Evolutionary conservation across 225 moss, liverwort and hornwort species (phyloP).

Genomic region (Polytrichum commune): DNA sequence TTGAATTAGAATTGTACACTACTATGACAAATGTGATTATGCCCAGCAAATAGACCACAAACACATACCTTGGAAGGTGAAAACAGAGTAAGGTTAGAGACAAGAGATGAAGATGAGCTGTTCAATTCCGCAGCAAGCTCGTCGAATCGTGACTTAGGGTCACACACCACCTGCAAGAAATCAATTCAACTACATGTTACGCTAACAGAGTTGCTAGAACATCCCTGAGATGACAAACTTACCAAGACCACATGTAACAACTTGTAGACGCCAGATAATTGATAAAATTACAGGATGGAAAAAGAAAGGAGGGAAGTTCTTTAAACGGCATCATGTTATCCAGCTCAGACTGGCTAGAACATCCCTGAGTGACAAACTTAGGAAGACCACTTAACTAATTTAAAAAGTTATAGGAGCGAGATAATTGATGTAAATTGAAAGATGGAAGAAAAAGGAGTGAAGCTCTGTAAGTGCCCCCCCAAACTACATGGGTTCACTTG

Average conservation of each 20-base stretch:
- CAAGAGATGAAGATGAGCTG: constrained; percentile 23
- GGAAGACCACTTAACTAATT: no score
- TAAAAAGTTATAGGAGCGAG: no score
- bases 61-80: constrained; percentile 82
- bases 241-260: neutral
- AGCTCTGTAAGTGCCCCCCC: no score
- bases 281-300: neutral
- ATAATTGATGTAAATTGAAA: neutral
- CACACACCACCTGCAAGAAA: constrained; percentile 27
- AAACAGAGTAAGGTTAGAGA: constrained; percentile 65
- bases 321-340: no score
- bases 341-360: no score
- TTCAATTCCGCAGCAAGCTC: constrained; percentile 28
- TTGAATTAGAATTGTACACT: neutral
- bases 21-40: no score
- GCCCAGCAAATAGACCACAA: no score
- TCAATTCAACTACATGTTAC: no score
- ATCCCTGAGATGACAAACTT: neutral
- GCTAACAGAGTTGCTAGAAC: no score
- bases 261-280: neutral
- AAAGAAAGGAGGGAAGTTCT: neutral
- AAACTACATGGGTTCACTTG: no score
- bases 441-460: neutral
- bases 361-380: neutral
- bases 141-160: constrained; percentile 39